phyloP scores from a whole-genome alignment of 768 basidiomycete genomes.

The Lentinula boryana region DNA sequence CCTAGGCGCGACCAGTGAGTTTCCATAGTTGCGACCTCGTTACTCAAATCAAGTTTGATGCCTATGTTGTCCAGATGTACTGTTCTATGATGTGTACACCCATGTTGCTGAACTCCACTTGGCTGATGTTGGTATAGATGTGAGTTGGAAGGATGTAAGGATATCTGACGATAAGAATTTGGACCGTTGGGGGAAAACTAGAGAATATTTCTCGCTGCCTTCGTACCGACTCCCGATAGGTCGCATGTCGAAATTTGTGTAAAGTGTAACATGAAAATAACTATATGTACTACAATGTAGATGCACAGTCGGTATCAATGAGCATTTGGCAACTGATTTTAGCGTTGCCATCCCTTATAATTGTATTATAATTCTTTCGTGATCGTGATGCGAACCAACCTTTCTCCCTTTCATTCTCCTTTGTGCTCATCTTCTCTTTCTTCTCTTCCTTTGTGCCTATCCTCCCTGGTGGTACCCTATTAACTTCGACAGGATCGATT shows the following conservation, averaged over 20 bases:
- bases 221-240: conserved; percentile 65
- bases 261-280: background rate
- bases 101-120: conserved; percentile 82
- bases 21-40: background rate
- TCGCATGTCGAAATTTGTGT: conserved; percentile 1
- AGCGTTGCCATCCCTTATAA: background rate
- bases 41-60: background rate
- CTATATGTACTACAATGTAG: background rate
- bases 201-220: conserved; percentile 73
- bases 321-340: background rate
- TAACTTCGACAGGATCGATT: conserved; percentile 20
- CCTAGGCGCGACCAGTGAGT: conserved; percentile 86
- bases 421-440: conserved; percentile 5
- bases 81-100: conserved; percentile 91
- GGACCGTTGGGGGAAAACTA: conserved; percentile 71
- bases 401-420: conserved; percentile 10
- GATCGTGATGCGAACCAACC: background rate
- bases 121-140: conserved; percentile 69
- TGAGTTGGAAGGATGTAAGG: conserved; percentile 79
- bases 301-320: background rate
- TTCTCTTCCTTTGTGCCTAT: background rate
- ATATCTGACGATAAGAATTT: conserved; percentile 43
- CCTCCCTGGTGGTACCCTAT: conserved; percentile 2
- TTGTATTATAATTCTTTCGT: background rate
- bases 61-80: conserved; percentile 48